Conservation (phyloP, 345 rosid genomes). For the Eutrema japonicum region DNA sequence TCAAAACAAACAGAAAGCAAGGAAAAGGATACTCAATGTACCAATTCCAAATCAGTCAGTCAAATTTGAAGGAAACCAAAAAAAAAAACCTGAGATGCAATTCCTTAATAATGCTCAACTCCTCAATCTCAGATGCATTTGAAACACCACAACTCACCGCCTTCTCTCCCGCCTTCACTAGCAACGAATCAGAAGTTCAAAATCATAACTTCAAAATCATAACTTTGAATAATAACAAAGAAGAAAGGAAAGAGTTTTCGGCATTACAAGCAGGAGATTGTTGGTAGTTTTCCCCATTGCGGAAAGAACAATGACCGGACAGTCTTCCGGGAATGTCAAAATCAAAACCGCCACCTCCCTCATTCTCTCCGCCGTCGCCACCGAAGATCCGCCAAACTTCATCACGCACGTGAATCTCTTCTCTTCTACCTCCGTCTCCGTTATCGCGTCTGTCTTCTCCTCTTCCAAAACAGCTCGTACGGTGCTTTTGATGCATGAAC, state of each 20-base stretch:
- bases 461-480: conserved; percentile 42
- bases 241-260: background rate
- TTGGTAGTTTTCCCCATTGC: conserved; percentile 99
- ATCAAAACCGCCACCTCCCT: conserved; percentile 85
- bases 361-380: conserved; percentile 86
- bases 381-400: conserved; percentile 98
- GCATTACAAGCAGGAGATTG: conserved; percentile 77
- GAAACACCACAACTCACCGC: conserved; percentile 90
- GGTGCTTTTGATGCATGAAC: conserved; percentile 5
- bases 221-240: background rate
- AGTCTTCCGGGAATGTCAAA: conserved; percentile 73
- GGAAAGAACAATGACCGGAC: conserved; percentile 87
- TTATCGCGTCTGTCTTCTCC: conserved; percentile 34
- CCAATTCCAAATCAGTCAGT: background rate
- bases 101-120: conserved; percentile 70
- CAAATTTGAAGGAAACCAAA: conserved; percentile 3
- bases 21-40: background rate
- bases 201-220: background rate
- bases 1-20: conserved; percentile 19
- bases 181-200: conserved; percentile 19
- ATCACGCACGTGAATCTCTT: conserved; percentile 75
- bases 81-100: conserved; percentile 65
- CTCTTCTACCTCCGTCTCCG: conserved; percentile 35
- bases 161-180: conserved; percentile 87
- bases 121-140: conserved; percentile 69